Percentiles rank a stretch among this genome's conserved stretches.
These are phyloP conservation scores for Madurella mycetomatis DNA, from an alignment of 2,329 filamentous ascomycete species.

Conservation along the genomic window DNA sequence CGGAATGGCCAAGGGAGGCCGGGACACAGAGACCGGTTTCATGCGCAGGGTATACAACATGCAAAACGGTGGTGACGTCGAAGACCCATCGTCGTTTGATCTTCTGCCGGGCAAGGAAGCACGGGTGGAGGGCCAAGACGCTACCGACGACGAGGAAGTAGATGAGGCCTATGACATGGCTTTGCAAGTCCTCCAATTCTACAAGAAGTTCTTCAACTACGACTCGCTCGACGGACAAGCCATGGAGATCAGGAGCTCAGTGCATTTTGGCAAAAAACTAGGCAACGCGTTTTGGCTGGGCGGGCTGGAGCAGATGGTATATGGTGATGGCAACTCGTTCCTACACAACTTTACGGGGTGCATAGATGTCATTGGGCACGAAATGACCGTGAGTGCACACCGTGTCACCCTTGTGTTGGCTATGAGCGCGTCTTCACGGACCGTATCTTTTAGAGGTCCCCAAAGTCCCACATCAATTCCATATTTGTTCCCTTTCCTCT, in stretches of 20 bases:
- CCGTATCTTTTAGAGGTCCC: no score
- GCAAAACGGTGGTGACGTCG: background rate
- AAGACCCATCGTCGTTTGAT: background rate
- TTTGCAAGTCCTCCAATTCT: slow-evolving; percentile 47
- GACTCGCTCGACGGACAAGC: slow-evolving; percentile 50
- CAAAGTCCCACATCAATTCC: no score
- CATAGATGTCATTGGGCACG: slow-evolving; percentile 55
- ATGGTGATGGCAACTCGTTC: slow-evolving; percentile 51
- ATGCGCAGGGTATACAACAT: background rate
- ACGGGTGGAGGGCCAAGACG: slow-evolving; percentile 40
- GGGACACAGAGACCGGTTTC: background rate
- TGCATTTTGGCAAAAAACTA: slow-evolving; percentile 48
- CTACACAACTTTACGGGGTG: slow-evolving; percentile 48
- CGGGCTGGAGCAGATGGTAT: slow-evolving; percentile 48
- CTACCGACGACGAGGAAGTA: slow-evolving; percentile 38
- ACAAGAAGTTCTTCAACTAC: slow-evolving; percentile 46
- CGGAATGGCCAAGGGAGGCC: background rate
- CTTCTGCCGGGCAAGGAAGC: slow-evolving; percentile 40
- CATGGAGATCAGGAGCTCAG: slow-evolving; percentile 46
- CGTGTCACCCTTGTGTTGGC: no score
- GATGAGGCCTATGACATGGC: slow-evolving; percentile 50
- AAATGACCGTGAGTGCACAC: slow-evolving; percentile 39
- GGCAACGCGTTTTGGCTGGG: slow-evolving; percentile 54
- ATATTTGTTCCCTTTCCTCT: background rate
- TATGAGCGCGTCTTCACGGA: no score